Conservation (phyloP, 1,139 yeast species). For the Pichia norvegensis region DNA sequence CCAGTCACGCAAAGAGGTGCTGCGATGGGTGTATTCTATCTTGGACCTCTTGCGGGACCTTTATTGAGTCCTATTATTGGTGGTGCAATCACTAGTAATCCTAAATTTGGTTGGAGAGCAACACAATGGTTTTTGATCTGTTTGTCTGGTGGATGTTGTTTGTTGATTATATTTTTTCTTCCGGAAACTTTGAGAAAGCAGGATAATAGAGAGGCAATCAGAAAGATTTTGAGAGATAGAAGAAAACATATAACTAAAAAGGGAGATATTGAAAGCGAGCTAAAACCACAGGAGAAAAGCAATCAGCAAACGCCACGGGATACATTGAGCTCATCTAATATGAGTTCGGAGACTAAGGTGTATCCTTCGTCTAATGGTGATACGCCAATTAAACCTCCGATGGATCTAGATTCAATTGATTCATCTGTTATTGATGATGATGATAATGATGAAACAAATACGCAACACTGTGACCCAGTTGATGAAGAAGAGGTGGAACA, state of each 20-base stretch:
- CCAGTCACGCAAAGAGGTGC: slow-evolving; percentile 62
- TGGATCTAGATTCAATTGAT: slow-evolving; percentile 5
- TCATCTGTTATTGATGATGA: slow-evolving; percentile 7
- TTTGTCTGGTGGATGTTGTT: slow-evolving; percentile 47
- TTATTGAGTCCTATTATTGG: slow-evolving; percentile 75
- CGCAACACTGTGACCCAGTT: not conserved
- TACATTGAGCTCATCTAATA: not conserved
- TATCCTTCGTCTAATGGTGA: too few relatives aligned
- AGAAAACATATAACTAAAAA: slow-evolving; percentile 10
- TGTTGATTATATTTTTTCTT: slow-evolving; percentile 45
- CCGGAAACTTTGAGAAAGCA: slow-evolving; percentile 71
- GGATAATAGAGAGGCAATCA: slow-evolving; percentile 43
- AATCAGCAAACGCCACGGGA: not conserved
- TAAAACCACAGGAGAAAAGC: not conserved
- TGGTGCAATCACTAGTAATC: slow-evolving; percentile 51
- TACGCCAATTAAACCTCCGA: slow-evolving; percentile 1
- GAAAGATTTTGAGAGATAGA: slow-evolving; percentile 36
- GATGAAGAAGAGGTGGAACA: slow-evolving; percentile 17
- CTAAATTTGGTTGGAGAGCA: slow-evolving; percentile 79
- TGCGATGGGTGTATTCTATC: slow-evolving; percentile 74
- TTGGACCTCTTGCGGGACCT: slow-evolving; percentile 81
- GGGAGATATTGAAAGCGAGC: slow-evolving; percentile 6
- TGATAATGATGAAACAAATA: not conserved
- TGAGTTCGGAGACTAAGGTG: not conserved
- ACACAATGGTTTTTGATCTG: slow-evolving; percentile 82